Base-by-base conservation (phyloP, 176 grass and related monocot species). In the Cenchrus fungigraminus region DNA sequence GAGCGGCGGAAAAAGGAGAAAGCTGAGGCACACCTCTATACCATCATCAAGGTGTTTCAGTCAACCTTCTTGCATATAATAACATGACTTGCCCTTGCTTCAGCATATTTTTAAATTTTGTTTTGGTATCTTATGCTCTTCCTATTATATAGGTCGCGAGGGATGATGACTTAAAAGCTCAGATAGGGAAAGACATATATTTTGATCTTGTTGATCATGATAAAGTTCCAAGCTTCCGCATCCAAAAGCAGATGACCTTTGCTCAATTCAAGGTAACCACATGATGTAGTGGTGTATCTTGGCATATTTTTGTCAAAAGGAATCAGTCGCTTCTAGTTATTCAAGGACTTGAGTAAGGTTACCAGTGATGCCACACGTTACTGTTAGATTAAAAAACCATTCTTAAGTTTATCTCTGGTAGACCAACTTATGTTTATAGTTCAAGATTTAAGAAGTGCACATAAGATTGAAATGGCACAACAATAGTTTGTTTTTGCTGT, bases 181-280 rank as follows among this genome's bases (percentile, higher is more conserved):
- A 99, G 83, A 99, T 99, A 79, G 97, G 97, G 70, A 96, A 88
- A 90, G 97, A 96, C 61, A 94, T 92, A 86, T 99, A 92, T 83
- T 99, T 99, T 86, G 93, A 99, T 92, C 90, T 99, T 87, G 94
- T 99, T 6, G 97, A 99, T 70, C 92, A 99, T 89, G 97, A 96
- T 80, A 99, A 99, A 80, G 97, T 96, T 16, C 88, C 87, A 65
- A 99, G 94, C 72, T 99, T 99, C 77, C 94, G 97, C 77, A 94
- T 99, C 79, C 97, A 96, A 86, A 99, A 99, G 47, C 97, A 99
- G 79, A 80, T 89, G 84, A 79, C 79, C 69, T 99, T 99, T 89
- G 83, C 64, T 71, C 79, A 88, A 86, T 99, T 99, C 82, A 99
- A 92, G 97, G 97, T 99, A 90, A 86, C 58, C 49, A 31, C 37